Base-by-base conservation (phyloP, 1,139 yeast species). In the Taphrina deformans region DNA sequence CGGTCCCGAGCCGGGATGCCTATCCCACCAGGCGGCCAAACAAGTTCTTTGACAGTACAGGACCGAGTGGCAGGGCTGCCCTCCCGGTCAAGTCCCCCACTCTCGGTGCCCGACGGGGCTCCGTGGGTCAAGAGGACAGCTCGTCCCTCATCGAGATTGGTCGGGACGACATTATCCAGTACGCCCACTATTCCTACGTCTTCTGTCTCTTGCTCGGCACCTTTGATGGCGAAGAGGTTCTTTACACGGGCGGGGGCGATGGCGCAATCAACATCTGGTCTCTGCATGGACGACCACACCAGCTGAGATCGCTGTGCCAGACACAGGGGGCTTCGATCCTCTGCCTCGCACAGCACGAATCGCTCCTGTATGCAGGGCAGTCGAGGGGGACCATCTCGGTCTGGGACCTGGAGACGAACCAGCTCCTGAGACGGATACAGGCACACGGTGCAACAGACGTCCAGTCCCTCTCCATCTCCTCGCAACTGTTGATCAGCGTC, bases 141-240 rank as follows among this genome's bases (percentile, higher is more conserved):
- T 14, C 55, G 1, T 23, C 58, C 31, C 77, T 88, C 53, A 79
- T 89, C 38, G 96, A 92, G 74, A 82, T 90, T 16, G 87, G 88
- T 0, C 78, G 83, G 10, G 79, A 80, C 24, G 86, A 90, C 71
- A 82, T 85, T 44, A 80, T 89, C 1, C 79, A 85, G 12, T 93
- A 89, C 75, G 97, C 99, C 1, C 99, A 93, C 74, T 85, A 88
- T 73, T 96, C 98, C 6, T 92, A 89, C 71, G 86, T 93, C 16
- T 90, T 41, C 52, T 52, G 48, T 27, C 62, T 55, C 45, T 64
- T 60, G 52, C 76, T 72, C 67, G 70, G 61, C 48, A 23, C 24
- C 14, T 46, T 24, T 27, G 73, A 72, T n/a, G 73, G 71, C 55
- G 72, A 76, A 2, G 82, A 81, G 51, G 73, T 77, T 9, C 73